Evolutionary conservation across 495 filamentous ascomycete species (phyloP).

Genomic region (Parathielavia hyrcaniae): DNA sequence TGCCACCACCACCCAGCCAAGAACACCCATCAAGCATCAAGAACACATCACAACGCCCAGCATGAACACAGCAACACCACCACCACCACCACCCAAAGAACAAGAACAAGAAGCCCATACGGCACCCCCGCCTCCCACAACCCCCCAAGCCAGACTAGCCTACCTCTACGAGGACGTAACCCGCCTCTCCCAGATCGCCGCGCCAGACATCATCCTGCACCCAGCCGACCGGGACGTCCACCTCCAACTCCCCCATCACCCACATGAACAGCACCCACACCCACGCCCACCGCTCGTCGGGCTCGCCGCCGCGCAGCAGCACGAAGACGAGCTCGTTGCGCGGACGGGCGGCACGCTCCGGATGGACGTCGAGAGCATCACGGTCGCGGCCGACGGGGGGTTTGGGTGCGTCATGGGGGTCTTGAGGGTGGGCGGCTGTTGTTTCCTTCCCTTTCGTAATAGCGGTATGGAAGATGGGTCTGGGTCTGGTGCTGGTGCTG

Average conservation of each 20-base stretch:
- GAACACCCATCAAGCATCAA: background rate
- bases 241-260: background rate
- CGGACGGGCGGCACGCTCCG: constrained; percentile 20
- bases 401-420: constrained; percentile 27
- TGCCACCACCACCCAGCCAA: background rate
- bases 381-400: background rate
- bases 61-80: background rate
- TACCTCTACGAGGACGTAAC: constrained; percentile 26
- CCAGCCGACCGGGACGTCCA: constrained; percentile 16
- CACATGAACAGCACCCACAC: too few relatives aligned
- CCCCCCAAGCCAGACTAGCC: constrained; percentile 3
- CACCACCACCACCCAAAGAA: background rate
- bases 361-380: constrained; percentile 27
- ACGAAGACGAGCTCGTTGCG: constrained; percentile 24
- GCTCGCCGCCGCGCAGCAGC: constrained; percentile 21
- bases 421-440: constrained; percentile 4
- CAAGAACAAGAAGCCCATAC: too few relatives aligned
- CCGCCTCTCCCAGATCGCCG: constrained; percentile 20
- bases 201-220: constrained; percentile 23
- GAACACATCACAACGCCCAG: background rate
- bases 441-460: background rate
- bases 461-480: too few relatives aligned
- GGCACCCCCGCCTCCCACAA: background rate
- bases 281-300: constrained; percentile 13
- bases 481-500: too few relatives aligned